Evolutionary conservation across 2,329 filamentous ascomycete genomes (phyloP), one percentile per base, ranked within the genome.

Genomic region (Aspergillus spinulosporus): DNA sequence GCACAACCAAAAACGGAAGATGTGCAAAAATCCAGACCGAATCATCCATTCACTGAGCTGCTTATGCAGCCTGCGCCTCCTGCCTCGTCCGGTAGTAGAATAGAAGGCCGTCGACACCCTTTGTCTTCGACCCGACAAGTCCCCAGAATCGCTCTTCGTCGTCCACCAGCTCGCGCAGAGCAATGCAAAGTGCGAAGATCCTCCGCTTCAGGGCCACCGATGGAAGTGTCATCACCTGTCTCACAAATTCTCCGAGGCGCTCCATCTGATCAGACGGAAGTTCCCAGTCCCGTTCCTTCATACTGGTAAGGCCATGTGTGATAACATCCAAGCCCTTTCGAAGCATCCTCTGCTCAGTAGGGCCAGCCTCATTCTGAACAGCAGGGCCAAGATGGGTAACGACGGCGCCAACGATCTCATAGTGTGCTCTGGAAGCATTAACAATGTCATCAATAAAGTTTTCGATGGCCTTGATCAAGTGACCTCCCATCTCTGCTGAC

Each of bases 131-230:
- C 15, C 66, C 69, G 3, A 73, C 62, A 37, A 72, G 60, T 50
- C 65, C 62, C 60, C 69, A 70, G 52, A 66, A 70, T 26, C 56
- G 52, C 29, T 65, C 60, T 21, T 21, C 21, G 7, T 64, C 59
- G 28, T 50, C 54, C 34, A 72, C 58, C 55, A 71, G 67, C 3
- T 64, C 65, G 51, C 66, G 61, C 5, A 71, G 42, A 34, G 63
- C 58, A 11, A 68, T 60, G 49, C 68, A 72, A n/a, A 73, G 62
- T 47, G 74, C 69, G 8, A 72, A 72, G 5, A 71, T 70, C 34
- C 72, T 68, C 42, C 74, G 70, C 31, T 36, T 47, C 12, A 47
- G 12, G 8, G 28, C 29, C n/a, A 34, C 29, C 2, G 44, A 31
- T n/a, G n/a, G 29, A 31, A 34, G 29, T 14, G 29, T 9, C n/a